Evolutionary conservation across 2,329 filamentous ascomycete genomes (phyloP).

Genomic region (Metarhizium guizhouense): DNA sequence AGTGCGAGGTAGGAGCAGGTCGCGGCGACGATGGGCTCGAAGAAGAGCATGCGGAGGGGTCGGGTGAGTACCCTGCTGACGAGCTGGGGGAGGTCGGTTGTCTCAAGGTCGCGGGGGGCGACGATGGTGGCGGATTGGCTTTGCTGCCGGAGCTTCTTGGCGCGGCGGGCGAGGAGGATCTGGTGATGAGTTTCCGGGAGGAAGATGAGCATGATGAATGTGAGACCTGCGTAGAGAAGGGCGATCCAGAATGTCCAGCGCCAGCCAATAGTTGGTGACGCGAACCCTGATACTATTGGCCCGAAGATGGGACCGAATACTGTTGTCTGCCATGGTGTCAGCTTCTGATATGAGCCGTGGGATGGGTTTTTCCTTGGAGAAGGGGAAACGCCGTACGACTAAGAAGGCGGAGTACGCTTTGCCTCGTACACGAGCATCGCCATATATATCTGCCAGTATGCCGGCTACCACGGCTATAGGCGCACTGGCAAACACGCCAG

Average conservation of each 20-base stretch:
- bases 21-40: constrained; percentile 65
- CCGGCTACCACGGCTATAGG: constrained; percentile 55
- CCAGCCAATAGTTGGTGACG: constrained; percentile 51
- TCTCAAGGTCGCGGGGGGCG: constrained; percentile 56
- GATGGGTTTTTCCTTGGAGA: background rate
- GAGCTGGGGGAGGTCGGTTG: constrained; percentile 46
- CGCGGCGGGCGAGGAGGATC: constrained; percentile 46
- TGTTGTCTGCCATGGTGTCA: constrained; percentile 36
- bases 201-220: constrained; percentile 50
- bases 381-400: constrained; percentile 31
- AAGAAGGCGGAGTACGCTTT: constrained; percentile 36
- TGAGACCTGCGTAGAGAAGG: constrained; percentile 56
- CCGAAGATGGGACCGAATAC: constrained; percentile 58
- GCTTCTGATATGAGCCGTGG: background rate
- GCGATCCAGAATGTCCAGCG: constrained; percentile 64
- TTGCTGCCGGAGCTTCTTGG: constrained; percentile 45
- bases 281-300: constrained; percentile 56
- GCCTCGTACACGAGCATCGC: constrained; percentile 22
- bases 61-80: constrained; percentile 61
- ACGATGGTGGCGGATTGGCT: constrained; percentile 42
- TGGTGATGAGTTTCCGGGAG: constrained; percentile 58
- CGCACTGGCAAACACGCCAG: constrained; percentile 44
- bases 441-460: constrained; percentile 59
- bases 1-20: constrained; percentile 63
- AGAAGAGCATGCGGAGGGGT: constrained; percentile 62